A percentile compares a stretch with the other conserved stretches of the same genome.
Evolutionary conservation across 2,329 filamentous ascomycete species (phyloP).

Genomic region (Talaromyces sp.): DNA sequence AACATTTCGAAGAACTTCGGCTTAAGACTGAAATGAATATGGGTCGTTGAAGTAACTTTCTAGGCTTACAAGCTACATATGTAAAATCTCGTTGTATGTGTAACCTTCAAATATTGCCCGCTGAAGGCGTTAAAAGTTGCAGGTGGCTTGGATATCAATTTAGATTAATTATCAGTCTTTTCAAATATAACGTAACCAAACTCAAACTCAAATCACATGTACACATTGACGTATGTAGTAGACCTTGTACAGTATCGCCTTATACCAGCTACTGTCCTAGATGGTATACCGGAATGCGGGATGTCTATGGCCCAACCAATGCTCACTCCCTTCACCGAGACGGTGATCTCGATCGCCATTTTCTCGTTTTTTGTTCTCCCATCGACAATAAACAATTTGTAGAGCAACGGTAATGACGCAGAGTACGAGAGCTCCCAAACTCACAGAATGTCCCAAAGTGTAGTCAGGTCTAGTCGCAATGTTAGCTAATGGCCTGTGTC

Average conservation of each 20-base stretch:
- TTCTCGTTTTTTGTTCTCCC: neutral
- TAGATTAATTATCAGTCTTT: no score
- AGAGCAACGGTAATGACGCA: neutral
- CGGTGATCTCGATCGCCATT: neutral
- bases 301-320: neutral
- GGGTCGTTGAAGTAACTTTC: neutral
- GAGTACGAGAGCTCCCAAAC: neutral
- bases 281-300: neutral
- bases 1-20: neutral
- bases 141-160: no score
- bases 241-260: neutral
- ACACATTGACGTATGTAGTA: no score
- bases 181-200: no score
- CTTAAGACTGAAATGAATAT: neutral
- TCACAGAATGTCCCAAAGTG: neutral
- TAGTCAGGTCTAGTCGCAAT: neutral
- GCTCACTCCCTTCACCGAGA: neutral
- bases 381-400: neutral
- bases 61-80: neutral
- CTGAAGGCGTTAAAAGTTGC: no score
- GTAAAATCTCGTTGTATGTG: no score
- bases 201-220: neutral
- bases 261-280: neutral
- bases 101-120: neutral
- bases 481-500: neutral